Evolutionary conservation across 1,284 basidiomycete genomes (phyloP), one percentile per base, ranked within the genome.

Genomic region (Ceratobasidium theobromae): DNA sequence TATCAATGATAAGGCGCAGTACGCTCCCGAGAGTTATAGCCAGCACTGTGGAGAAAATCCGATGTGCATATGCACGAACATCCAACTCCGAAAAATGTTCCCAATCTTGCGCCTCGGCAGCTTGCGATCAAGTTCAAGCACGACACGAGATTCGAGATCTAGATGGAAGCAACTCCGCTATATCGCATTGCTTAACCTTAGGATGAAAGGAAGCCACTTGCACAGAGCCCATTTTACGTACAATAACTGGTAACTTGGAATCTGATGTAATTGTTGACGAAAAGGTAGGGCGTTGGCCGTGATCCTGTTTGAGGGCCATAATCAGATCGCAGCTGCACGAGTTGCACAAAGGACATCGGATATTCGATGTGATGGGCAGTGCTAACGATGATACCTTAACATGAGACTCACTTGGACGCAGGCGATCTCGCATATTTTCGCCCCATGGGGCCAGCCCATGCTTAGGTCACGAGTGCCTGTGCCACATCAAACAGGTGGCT

Each of bases 91-190:
- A 38, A 38, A 38, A 38, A 38, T 8, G 35, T 38, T 6, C 8
- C 35, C 35, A 6, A 38, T 38, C 16, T 38, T 38, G 35, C 8
- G 8, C 16, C 35, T 16, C 35, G 35, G 35, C 35, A 38, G 35
- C 35, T 38, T 38, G 35, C 35, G 35, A 16, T n/a, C n/a, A 38
- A 16, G 16, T 6, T 16, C 6, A 38, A 38, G 35, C 8, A 38
- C 35, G 8, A 16, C 35, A 16, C 6, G 6, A 38, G 35, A 38
- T 8, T 16, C 35, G 8, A 6, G 8, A 38, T 30, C 6, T n/a
- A n/a, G n/a, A n/a, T n/a, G n/a, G n/a, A 12, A 28, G 40, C 25
- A 57, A 57, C 54, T 57, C 54, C 54, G 54, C 54, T n/a, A 38
- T 45, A 45, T 57, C 40, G 25, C 54, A 45, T 28, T 45, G 54